A percentile compares a stretch with the other conserved stretches of the same genome.
Conservation (phyloP, 1,284 basidiomycete genomes). For the Marasmius tenuissimus region DNA sequence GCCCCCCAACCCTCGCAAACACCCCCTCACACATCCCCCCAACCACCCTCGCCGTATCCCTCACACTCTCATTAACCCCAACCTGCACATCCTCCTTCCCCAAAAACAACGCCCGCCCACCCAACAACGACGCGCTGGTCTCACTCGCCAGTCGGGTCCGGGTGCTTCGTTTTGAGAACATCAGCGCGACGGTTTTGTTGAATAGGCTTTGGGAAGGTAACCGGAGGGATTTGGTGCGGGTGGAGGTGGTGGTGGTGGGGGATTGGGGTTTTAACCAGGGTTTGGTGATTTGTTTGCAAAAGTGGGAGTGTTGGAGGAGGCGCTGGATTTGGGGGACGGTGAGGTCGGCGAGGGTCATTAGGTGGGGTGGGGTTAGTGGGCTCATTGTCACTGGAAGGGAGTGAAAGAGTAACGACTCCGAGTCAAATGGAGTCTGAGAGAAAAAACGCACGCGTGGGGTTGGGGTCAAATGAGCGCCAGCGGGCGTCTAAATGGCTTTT, state of each 20-base stretch:
- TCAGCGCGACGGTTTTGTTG: constrained; percentile 82
- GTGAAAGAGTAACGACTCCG: background rate
- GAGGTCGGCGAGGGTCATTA: constrained; percentile 87
- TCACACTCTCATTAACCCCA: constrained; percentile 89
- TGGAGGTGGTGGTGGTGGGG: too few relatives aligned
- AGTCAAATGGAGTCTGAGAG: background rate
- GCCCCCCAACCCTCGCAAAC: constrained; percentile 93
- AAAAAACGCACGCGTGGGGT: too few relatives aligned
- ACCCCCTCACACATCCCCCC: constrained; percentile 97
- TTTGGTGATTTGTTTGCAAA: constrained; percentile 59
- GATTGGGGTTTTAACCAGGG: constrained; percentile 59
- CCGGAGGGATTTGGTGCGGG: constrained; percentile 43
- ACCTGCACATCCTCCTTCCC: constrained; percentile 92
- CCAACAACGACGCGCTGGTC: constrained; percentile 74
- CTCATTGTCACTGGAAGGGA: background rate
- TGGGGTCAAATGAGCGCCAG: too few relatives aligned
- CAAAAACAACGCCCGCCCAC: constrained; percentile 93
- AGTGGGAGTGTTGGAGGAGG: constrained; percentile 59
- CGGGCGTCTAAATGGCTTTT: too few relatives aligned
- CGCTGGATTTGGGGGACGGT: constrained; percentile 67
- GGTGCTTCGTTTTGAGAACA: constrained; percentile 94
- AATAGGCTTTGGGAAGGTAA: constrained; percentile 72
- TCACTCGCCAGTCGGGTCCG: constrained; percentile 91
- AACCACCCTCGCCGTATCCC: constrained; percentile 87
- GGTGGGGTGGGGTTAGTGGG: constrained; percentile 46